Percentiles rank a stretch among this genome's conserved stretches.
Evolutionary conservation across 371 early-diverging fungal genomes (phyloP).

Genomic region (Mucor ambiguus): DNA sequence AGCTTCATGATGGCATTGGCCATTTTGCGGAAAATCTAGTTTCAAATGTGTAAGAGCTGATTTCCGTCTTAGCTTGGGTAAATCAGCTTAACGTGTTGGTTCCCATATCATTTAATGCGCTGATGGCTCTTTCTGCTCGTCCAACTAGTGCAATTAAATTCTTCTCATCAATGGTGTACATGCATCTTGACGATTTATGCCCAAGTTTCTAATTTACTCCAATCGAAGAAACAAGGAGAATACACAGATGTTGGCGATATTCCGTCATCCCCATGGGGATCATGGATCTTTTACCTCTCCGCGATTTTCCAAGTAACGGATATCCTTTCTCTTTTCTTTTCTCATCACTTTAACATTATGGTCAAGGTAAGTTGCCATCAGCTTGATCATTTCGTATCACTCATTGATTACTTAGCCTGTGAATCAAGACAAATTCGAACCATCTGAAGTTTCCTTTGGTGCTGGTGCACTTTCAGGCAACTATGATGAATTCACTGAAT

Average conservation of each 20-base stretch:
- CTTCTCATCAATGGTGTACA: neutral
- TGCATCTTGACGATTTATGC: neutral
- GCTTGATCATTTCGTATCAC: neutral
- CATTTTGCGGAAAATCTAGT: neutral
- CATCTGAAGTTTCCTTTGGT: constrained; percentile 55
- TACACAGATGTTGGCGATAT: neutral
- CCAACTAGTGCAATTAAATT: neutral
- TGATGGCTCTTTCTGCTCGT: neutral
- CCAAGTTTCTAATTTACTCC: neutral
- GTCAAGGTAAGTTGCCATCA: neutral
- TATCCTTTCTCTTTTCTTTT: neutral
- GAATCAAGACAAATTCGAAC: constrained; percentile 40
- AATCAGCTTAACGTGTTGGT: neutral
- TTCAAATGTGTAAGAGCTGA: neutral
- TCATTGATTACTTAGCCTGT: constrained; percentile 21
- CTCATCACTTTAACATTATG: neutral
- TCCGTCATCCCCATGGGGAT: neutral
- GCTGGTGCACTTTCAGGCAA: constrained; percentile 59
- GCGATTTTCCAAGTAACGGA: neutral
- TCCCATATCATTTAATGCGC: too few species aligned
- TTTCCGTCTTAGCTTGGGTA: neutral
- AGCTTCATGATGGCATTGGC: neutral
- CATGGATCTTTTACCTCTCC: neutral
- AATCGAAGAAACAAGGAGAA: neutral
- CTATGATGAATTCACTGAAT: constrained; percentile 52